phyloP scores from a whole-genome alignment of 2,329 filamentous ascomycete genomes.

The Aspergillus fischeri region DNA sequence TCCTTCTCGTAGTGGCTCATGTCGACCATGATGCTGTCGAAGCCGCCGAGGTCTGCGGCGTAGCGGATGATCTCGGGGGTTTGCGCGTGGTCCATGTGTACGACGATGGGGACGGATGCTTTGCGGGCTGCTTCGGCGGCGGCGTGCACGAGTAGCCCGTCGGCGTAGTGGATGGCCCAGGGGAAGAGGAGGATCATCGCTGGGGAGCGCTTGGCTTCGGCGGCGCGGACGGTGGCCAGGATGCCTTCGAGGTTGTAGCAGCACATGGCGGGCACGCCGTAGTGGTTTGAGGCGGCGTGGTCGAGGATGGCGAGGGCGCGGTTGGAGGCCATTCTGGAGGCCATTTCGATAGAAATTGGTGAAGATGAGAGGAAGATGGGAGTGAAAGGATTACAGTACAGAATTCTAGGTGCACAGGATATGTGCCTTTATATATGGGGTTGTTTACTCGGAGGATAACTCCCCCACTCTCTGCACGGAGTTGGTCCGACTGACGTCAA shows the following conservation, averaged over 20 bases:
- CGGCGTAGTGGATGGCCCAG: slow-evolving; percentile 66
- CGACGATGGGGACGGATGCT: slow-evolving; percentile 56
- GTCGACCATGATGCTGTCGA: slow-evolving; percentile 73
- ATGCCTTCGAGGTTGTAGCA: slow-evolving; percentile 69
- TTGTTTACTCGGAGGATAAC: background rate
- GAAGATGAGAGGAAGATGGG: background rate
- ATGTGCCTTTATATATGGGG: background rate
- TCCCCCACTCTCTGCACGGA: slow-evolving; percentile 1
- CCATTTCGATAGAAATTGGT: slow-evolving; percentile 16
- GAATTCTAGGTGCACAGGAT: background rate
- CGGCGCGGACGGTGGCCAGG: slow-evolving; percentile 63
- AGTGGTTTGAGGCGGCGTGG: slow-evolving; percentile 52
- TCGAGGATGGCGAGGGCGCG: slow-evolving; percentile 55
- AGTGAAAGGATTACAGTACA: background rate
- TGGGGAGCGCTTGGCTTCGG: slow-evolving; percentile 62
- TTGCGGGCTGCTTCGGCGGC: slow-evolving; percentile 54
- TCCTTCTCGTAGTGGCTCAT: slow-evolving; percentile 70
- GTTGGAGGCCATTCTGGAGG: slow-evolving; percentile 41
- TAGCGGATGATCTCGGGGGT: slow-evolving; percentile 58
- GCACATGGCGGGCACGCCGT: slow-evolving; percentile 60
- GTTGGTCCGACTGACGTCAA: slow-evolving; percentile 6
- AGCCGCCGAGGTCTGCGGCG: slow-evolving; percentile 58
- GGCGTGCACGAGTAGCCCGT: slow-evolving; percentile 52
- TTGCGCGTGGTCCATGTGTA: slow-evolving; percentile 66
- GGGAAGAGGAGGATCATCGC: slow-evolving; percentile 71